Evolutionary conservation across 805 yeast species (phyloP), one percentile per base, ranked within the genome.

Genomic region (Lipomyces oligophaga): DNA sequence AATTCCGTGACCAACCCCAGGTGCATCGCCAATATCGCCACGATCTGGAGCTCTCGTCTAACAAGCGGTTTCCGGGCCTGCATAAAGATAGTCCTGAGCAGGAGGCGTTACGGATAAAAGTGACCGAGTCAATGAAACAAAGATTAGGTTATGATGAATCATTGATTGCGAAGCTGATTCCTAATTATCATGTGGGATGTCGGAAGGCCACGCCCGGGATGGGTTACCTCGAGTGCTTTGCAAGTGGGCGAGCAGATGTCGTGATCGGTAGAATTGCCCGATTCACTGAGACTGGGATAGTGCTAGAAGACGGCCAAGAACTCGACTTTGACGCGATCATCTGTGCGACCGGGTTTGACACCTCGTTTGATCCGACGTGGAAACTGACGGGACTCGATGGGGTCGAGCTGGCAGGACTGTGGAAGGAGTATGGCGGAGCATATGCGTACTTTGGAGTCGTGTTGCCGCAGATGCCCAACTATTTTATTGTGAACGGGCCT

Each of bases 131-230:
- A 16, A 43, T 43, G 47, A 26, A 28, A 5, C 36, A 37, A 1
- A 28, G 47, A 21, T 34, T 43, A 3, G 36, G 35, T 7, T 11
- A 34, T 7, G 32, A 43, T n/a, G 40, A 48, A 4, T 52, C 46
- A 31, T 16, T 50, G 8, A 16, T 36, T 24, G 42, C 30, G n/a
- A 45, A 52, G 24, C 41, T 56, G 13, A 24, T 50, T 13, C 59
- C 59, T 4, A 52, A 56, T 20, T 56, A 45, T 24, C 36, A 49
- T 2, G 30, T 45, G 6, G 55, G 55, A 6, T 56, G 59, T 33
- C 52, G 59, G 3, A 28, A 59, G 25, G 53, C 52, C 34, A 56
- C 59, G 11, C 59, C 59, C 8, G 59, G 59, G 15, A 33, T 37
- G 19, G 50, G 47, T 13, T 56, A 56, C 35, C 47, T 56, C 15